Base-by-base conservation (phyloP, 2,329 filamentous ascomycete species). In the Emergomyces pasteurianus region DNA sequence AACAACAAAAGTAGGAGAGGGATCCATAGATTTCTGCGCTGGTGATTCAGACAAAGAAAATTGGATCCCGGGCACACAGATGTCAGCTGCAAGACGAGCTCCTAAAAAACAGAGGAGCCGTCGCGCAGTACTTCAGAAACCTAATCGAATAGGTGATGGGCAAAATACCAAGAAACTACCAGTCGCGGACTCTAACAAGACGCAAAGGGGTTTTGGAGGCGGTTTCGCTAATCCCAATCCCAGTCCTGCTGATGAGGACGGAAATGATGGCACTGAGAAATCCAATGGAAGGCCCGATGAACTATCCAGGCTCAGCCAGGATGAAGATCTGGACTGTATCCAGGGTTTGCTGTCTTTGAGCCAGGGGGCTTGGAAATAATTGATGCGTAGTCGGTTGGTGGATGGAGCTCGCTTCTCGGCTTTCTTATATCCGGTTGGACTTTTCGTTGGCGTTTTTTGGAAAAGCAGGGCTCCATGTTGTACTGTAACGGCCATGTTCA, bases 41-140 rank as follows among this genome's bases (percentile, higher is more conserved):
- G 79, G 84, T 56, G 92, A 96, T 68, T 96, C 90, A 1, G 92
- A 97, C 72, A 97, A 97, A 76, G 92, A 97, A 77, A 97, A 97
- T 70, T 95, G 90, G 83, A 74, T 81, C 47, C 82, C 82, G 1
- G 78, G 78, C 3, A 79, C 77, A 26, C 72, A 73, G 42, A 65
- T 67, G 21, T 70, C 74, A 12, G 69, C 71, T 43, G 82, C 72
- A 59, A 72, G 73, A 42, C 69, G 70, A 4, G 67, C 65, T 23
- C 63, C 66, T 28, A 68, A 71, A 34, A 65, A 68, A 53, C 63
- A 65, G 12, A 67, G 26, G 34, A 21, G 12, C n/a, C 58, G 58
- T 23, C 58, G 78, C 34, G 71, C 76, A 28, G 73, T 78, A 6
- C 72, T 84, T 31, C 77, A 76, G 58, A 81, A 82, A 31, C 62